Conservation (phyloP, 148 eudicot genomes). For the Camellia lanceoleosa region DNA sequence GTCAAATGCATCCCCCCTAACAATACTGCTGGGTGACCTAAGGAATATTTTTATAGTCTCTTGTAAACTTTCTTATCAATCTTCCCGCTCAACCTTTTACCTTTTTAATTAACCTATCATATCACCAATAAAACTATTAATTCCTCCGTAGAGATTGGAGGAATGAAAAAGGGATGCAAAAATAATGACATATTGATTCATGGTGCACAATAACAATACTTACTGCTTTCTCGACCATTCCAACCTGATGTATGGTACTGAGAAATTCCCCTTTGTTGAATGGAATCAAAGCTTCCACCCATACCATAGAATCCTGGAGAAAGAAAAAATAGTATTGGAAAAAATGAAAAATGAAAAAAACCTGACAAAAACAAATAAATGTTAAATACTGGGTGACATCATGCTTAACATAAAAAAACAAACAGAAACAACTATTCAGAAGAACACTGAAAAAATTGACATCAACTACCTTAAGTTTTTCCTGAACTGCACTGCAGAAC, state of each 20-base stretch:
- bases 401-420: background rate
- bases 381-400: background rate
- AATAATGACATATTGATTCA: background rate
- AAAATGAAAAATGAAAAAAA: background rate
- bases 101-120: no score
- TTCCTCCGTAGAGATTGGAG: background rate
- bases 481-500: conserved; percentile 80
- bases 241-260: conserved; percentile 75
- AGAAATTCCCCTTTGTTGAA: conserved; percentile 92
- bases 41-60: background rate
- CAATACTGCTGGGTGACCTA: background rate
- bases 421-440: background rate
- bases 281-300: conserved; percentile 94
- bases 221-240: conserved; percentile 84
- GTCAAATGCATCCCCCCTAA: background rate
- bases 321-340: background rate
- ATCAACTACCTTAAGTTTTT: conserved; percentile 62
- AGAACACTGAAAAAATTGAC: background rate
- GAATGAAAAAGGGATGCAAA: background rate
- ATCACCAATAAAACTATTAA: background rate
- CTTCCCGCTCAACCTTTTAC: background rate
- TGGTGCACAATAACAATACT: conserved; percentile 28
- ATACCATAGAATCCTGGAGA: conserved; percentile 85
- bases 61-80: background rate
- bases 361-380: background rate